A percentile compares a stretch with the other conserved stretches of the same genome.
phyloP scores from a whole-genome alignment of 805 yeast genomes.

The Spathaspora passalidarum region DNA sequence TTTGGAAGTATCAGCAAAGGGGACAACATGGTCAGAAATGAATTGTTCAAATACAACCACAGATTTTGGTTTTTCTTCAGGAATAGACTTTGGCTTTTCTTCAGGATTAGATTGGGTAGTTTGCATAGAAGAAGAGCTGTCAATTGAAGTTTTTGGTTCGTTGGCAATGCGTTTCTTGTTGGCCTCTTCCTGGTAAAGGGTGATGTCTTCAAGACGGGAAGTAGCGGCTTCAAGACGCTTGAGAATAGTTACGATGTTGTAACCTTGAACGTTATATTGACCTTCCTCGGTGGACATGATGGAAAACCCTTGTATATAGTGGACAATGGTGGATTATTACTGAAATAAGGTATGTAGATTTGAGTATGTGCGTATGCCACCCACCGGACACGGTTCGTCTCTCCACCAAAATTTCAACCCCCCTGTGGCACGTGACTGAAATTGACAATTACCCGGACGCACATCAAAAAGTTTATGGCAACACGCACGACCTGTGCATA shows the following conservation, averaged over 20 bases:
- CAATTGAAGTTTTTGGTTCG: conserved; percentile 8
- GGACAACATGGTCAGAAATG: conserved; percentile 50
- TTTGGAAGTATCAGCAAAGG: conserved; percentile 54
- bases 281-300: conserved; percentile 36
- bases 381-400: neutral
- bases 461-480: neutral
- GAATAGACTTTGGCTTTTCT: conserved; percentile 35
- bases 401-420: neutral
- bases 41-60: conserved; percentile 54
- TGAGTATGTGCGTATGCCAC: neutral
- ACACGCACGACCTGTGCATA: neutral
- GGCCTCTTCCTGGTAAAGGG: conserved; percentile 69
- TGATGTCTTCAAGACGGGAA: conserved; percentile 85
- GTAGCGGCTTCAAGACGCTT: conserved; percentile 87
- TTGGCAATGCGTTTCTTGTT: conserved; percentile 3
- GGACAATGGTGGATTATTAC: no score
- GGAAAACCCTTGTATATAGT: no score
- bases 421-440: neutral
- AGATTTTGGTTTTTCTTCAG: conserved; percentile 34
- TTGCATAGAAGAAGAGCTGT: conserved; percentile 11
- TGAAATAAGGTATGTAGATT: no score
- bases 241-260: conserved; percentile 73
- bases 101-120: conserved; percentile 2
- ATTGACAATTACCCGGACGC: neutral
- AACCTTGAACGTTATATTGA: conserved; percentile 69